Conservation (phyloP, 1,284 basidiomycete genomes). For the Ceratobasidium theobromae region DNA sequence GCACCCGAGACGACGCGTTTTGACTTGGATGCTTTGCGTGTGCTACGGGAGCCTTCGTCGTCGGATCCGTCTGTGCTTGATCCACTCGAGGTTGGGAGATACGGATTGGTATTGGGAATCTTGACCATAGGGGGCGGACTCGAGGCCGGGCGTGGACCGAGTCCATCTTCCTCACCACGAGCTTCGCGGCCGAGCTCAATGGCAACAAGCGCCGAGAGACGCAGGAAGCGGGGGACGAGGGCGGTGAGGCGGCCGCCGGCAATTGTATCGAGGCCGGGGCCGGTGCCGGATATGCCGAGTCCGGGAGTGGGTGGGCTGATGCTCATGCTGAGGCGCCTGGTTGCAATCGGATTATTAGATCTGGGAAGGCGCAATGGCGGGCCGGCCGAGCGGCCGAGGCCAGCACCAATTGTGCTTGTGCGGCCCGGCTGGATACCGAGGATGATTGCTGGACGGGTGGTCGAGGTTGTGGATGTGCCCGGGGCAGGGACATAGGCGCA, state of each 20-base stretch:
- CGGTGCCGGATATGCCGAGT: constrained; percentile 3
- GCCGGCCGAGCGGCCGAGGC: constrained; percentile 6
- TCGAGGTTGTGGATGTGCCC: background rate
- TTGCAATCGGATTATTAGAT: background rate
- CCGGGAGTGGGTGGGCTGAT: constrained; percentile 11
- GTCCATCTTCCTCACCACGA: constrained; percentile 40
- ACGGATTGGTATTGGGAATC: constrained; percentile 19
- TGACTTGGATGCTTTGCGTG: background rate
- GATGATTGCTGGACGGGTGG: constrained; percentile 14
- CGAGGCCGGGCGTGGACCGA: constrained; percentile 42
- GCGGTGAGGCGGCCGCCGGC: constrained; percentile 46
- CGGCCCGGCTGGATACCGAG: constrained; percentile 16
- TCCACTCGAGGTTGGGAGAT: constrained; percentile 20
- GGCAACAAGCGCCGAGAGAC: constrained; percentile 70
- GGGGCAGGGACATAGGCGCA: constrained; percentile 13
- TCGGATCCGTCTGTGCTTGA: constrained; percentile 27
- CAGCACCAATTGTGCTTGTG: constrained; percentile 22
- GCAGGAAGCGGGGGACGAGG: constrained; percentile 68
- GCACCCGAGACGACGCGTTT: too few relatives aligned
- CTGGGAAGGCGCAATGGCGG: constrained; percentile 21
- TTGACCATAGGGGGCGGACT: constrained; percentile 6
- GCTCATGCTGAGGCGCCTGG: background rate
- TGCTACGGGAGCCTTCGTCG: constrained; percentile 7
- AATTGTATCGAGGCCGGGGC: background rate
- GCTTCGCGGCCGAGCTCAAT: constrained; percentile 67